These are phyloP conservation scores for Barnettozyma sucrosica DNA, from an alignment of 805 yeast species.

Conservation along the genomic window DNA sequence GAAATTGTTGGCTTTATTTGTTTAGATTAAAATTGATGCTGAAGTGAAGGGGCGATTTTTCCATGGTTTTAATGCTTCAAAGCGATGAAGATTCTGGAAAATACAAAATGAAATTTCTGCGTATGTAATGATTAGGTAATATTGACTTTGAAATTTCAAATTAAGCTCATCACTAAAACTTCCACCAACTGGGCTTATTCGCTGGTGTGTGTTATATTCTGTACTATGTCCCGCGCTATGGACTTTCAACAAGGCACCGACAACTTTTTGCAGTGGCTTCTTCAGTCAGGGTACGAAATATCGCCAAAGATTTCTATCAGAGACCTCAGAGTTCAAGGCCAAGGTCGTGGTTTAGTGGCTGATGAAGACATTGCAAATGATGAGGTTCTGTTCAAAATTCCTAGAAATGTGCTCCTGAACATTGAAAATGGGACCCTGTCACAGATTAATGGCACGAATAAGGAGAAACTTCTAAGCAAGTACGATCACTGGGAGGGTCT, in stretches of 20 bases:
- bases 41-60: background rate
- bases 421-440: constrained; percentile 49
- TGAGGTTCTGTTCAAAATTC: constrained; percentile 65
- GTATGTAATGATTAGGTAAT: background rate
- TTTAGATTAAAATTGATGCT: background rate
- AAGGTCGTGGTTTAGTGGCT: constrained; percentile 81
- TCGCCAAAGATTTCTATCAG: constrained; percentile 52
- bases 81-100: constrained; percentile 6
- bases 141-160: background rate
- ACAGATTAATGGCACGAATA: constrained; percentile 27
- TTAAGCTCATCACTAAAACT: background rate
- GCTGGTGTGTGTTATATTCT: too few species aligned
- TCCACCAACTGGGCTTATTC: too few species aligned
- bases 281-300: constrained; percentile 36
- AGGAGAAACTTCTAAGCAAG: constrained; percentile 31
- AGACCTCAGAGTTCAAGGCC: constrained; percentile 52
- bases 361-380: constrained; percentile 49
- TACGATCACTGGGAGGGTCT: constrained; percentile 75
- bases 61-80: background rate
- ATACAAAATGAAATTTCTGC: background rate
- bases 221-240: constrained; percentile 9
- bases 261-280: constrained; percentile 42
- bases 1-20: background rate
- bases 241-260: constrained; percentile 29
- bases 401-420: constrained; percentile 52